These are phyloP conservation scores for Talaromyces marneffei DNA, from an alignment of 2,329 filamentous ascomycete genomes.

Conservation along the genomic window DNA sequence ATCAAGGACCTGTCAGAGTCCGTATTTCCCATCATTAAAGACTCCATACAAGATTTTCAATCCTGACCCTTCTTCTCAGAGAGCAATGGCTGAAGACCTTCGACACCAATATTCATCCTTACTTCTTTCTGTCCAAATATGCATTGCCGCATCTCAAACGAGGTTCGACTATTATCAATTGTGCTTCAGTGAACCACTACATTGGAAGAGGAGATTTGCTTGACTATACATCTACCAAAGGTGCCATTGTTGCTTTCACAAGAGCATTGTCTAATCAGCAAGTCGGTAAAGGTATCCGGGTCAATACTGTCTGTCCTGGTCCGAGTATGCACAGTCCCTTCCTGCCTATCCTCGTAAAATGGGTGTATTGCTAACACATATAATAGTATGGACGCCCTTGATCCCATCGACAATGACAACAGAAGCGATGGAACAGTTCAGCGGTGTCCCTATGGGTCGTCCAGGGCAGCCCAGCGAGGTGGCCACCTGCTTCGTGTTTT, in stretches of 20 bases:
- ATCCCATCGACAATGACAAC: constrained; percentile 68
- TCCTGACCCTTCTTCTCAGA: constrained; percentile 30
- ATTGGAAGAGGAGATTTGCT: constrained; percentile 72
- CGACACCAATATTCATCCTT: constrained; percentile 75
- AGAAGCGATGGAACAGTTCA: constrained; percentile 66
- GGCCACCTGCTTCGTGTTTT: constrained; percentile 73
- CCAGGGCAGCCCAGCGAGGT: constrained; percentile 77
- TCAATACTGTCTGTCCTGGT: constrained; percentile 71
- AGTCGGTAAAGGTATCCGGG: constrained; percentile 64
- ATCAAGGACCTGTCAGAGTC: constrained; percentile 67
- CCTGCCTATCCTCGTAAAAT: neutral
- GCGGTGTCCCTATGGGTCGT: constrained; percentile 65
- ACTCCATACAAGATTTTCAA: no score
- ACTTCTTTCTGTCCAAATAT: constrained; percentile 77
- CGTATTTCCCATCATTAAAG: constrained; percentile 23
- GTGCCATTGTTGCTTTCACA: constrained; percentile 73
- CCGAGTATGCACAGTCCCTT: constrained; percentile 41
- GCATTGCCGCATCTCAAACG: constrained; percentile 65
- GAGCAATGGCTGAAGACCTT: constrained; percentile 78
- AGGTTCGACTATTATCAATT: constrained; percentile 79
- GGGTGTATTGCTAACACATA: constrained; percentile 11
- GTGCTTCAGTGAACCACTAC: constrained; percentile 77
- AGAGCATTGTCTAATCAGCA: constrained; percentile 71
- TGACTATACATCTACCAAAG: constrained; percentile 71
- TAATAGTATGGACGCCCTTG: constrained; percentile 64